A percentile compares a stretch with the other conserved stretches of the same genome.
Conservation (phyloP, 176 grass and related monocot species). For the Elaeis guineensis region DNA sequence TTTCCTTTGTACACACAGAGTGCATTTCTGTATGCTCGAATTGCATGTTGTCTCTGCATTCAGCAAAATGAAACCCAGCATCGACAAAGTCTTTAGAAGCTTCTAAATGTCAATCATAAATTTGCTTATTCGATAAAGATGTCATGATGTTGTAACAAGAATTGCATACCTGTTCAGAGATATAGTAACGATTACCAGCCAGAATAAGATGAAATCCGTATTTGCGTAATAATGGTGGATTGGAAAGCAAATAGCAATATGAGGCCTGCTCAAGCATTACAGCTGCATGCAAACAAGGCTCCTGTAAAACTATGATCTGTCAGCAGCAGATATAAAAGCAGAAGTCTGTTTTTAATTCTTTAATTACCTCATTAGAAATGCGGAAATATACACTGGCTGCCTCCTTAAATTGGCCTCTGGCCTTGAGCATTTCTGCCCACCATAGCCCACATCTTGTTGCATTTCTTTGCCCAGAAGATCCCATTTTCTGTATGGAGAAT, state of each 20-base stretch:
- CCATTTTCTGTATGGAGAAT: constrained; percentile 62
- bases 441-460: constrained; percentile 91
- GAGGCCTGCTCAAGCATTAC: constrained; percentile 95
- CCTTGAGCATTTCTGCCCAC: constrained; percentile 99
- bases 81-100: constrained; percentile 5
- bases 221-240: constrained; percentile 84
- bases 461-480: constrained; percentile 75
- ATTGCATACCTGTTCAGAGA: constrained; percentile 72
- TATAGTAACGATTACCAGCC: constrained; percentile 79
- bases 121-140: not conserved
- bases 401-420: constrained; percentile 70
- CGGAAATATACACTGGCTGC: constrained; percentile 85
- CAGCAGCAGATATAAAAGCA: constrained; percentile 14
- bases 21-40: constrained; percentile 85
- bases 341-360: not conserved
- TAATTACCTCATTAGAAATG: constrained; percentile 85
- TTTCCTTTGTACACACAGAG: constrained; percentile 85
- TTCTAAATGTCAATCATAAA: constrained; percentile 17
- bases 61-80: constrained; percentile 23
- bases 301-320: constrained; percentile 37
- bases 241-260: constrained; percentile 75
- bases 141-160: constrained; percentile 6
- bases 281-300: constrained; percentile 86
- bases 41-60: constrained; percentile 84
- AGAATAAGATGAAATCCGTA: constrained; percentile 98